Conservation (phyloP, 805 yeast genomes). For the Ogataea angusta region DNA sequence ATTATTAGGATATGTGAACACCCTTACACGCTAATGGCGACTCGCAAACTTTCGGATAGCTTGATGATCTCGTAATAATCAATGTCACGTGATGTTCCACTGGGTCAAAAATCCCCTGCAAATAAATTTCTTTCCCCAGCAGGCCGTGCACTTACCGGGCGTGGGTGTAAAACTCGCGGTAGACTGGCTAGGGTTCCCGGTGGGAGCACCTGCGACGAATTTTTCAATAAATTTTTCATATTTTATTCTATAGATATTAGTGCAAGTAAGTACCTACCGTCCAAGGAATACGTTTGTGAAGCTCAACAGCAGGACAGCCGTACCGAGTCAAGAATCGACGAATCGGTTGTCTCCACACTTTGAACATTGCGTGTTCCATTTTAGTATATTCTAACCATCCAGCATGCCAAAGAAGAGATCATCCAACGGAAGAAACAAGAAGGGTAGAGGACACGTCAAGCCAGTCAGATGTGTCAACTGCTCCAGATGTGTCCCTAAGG, state of each 20-base stretch:
- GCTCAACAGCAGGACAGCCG: neutral
- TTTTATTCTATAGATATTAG: constrained; percentile 11
- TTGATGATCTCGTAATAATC: neutral
- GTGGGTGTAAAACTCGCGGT: neutral
- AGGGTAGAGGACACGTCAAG: constrained; percentile 99
- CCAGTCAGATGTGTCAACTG: constrained; percentile 99
- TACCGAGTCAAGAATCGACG: neutral
- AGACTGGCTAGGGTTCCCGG: constrained; percentile 1
- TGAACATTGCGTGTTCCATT: neutral
- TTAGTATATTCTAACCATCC: constrained; percentile 17
- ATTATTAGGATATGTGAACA: constrained; percentile 8
- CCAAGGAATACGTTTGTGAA: neutral
- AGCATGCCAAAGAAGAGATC: constrained; percentile 99
- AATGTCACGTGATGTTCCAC: constrained; percentile 7
- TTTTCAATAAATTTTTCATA: constrained; percentile 12
- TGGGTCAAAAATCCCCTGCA: neutral
- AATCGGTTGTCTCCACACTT: too few relatives aligned
- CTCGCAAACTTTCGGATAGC: neutral
- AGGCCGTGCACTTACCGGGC: neutral
- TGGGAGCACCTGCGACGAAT: constrained; percentile 10
- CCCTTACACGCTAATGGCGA: constrained; percentile 1
- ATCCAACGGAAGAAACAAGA: constrained; percentile 99
- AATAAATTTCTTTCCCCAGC: neutral
- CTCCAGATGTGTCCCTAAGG: constrained; percentile 99
- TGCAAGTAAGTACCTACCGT: constrained; percentile 8